Percentiles rank a stretch among this genome's conserved stretches.
Conservation (phyloP, 305 asterid genomes). For the Fraxinus floribunda region DNA sequence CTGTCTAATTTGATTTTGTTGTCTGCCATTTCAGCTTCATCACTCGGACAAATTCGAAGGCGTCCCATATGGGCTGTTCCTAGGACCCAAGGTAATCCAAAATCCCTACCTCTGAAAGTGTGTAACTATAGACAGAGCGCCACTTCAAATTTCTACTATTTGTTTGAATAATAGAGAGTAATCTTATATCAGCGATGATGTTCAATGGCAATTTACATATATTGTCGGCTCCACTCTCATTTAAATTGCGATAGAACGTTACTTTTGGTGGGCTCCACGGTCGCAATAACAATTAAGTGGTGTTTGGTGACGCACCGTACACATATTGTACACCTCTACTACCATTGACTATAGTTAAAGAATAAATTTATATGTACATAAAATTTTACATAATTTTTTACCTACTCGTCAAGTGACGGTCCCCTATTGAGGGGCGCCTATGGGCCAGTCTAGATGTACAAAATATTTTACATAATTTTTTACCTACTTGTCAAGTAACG, state of each 20-base stretch:
- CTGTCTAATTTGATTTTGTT: conserved; percentile 33
- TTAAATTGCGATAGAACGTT: neutral
- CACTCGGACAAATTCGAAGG: conserved; percentile 84
- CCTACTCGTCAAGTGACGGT: no score
- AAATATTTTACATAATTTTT: no score
- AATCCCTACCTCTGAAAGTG: neutral
- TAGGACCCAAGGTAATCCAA: conserved; percentile 71
- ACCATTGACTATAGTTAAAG: neutral
- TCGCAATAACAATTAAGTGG: neutral
- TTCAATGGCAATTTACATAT: neutral
- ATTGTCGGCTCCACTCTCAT: neutral
- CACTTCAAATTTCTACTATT: neutral
- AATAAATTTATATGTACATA: no score
- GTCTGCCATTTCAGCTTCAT: conserved; percentile 69
- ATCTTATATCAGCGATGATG: neutral
- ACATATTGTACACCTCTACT: neutral
- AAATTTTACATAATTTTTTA: no score
- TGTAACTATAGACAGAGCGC: neutral
- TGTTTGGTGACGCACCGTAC: neutral
- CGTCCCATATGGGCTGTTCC: conserved; percentile 82
- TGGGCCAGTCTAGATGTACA: no score
- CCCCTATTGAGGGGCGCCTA: no score
- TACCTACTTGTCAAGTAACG: no score
- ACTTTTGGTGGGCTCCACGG: neutral
- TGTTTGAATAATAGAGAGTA: conserved; percentile 32